Conservation (phyloP, 352 stramenopile species). For the Salisapilia sapeloensis region DNA sequence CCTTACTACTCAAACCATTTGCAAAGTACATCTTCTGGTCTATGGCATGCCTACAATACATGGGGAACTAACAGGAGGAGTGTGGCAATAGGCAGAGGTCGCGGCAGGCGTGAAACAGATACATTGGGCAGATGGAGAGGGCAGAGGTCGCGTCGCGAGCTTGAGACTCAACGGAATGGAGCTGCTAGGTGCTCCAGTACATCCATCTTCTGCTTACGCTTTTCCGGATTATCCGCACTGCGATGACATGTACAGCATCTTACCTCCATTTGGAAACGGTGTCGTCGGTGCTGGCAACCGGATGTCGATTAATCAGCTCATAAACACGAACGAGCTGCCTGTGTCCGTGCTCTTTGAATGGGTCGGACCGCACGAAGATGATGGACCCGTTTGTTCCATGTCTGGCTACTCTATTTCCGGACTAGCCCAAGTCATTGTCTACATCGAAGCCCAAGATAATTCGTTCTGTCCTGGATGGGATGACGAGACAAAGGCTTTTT, state of each 20-base stretch:
- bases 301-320: slow-evolving; percentile 39
- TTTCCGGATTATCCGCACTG: slow-evolving; percentile 65
- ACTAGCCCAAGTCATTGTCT: slow-evolving; percentile 64
- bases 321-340: slow-evolving; percentile 18
- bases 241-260: slow-evolving; percentile 74
- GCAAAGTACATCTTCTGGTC: too few species aligned
- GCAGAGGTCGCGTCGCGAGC: slow-evolving; percentile 34
- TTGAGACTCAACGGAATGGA: slow-evolving; percentile 44
- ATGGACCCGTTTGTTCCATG: slow-evolving; percentile 66
- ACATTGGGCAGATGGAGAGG: slow-evolving; percentile 48
- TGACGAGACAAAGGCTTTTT: slow-evolving; percentile 17
- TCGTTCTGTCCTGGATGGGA: slow-evolving; percentile 64
- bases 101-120: slow-evolving; percentile 71
- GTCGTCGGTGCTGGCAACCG: slow-evolving; percentile 37
- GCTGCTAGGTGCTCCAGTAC: slow-evolving; percentile 28
- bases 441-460: slow-evolving; percentile 68
- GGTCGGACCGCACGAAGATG: slow-evolving; percentile 25
- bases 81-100: slow-evolving; percentile 56
- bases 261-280: slow-evolving; percentile 59
- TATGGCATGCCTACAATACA: too few species aligned
- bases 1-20: too few species aligned
- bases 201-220: slow-evolving; percentile 43
- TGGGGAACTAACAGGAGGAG: too few species aligned
- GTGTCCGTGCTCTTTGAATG: slow-evolving; percentile 42
- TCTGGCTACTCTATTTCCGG: slow-evolving; percentile 51